Conservation (phyloP, 129 eudicot species). For the Flaveria ramosissima region DNA sequence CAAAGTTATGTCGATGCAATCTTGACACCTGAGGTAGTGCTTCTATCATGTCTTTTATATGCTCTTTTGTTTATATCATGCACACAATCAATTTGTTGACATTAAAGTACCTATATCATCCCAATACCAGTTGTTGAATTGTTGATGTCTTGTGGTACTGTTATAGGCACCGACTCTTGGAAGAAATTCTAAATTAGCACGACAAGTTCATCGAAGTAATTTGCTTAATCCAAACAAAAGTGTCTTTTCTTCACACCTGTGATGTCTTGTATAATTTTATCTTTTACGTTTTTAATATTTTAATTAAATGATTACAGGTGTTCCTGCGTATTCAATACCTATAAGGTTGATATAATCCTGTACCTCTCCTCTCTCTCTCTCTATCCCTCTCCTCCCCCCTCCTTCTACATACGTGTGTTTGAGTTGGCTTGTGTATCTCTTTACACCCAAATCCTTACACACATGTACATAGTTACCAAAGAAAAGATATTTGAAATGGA, state of each 20-base stretch:
- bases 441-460: background rate
- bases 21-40: slow-evolving; percentile 38
- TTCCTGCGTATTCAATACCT: slow-evolving; percentile 28
- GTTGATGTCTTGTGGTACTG: slow-evolving; percentile 6
- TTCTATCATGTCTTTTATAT: slow-evolving; percentile 4
- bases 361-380: background rate
- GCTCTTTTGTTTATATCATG: background rate
- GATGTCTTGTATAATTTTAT: background rate
- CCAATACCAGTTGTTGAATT: background rate
- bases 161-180: slow-evolving; percentile 35
- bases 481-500: background rate
- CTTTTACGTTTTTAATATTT: background rate
- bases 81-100: background rate
- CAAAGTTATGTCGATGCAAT: slow-evolving; percentile 30
- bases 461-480: background rate
- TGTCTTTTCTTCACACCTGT: slow-evolving; percentile 1
- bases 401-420: no score
- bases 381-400: background rate
- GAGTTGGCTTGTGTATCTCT: background rate
- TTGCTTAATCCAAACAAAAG: background rate
- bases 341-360: slow-evolving; percentile 37
- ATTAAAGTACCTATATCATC: background rate
- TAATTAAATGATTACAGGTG: slow-evolving; percentile 29
- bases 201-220: slow-evolving; percentile 35
- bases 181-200: slow-evolving; percentile 31